Conservation (phyloP, 164 flowering plant genomes). For the Liriodendron chinense region DNA sequence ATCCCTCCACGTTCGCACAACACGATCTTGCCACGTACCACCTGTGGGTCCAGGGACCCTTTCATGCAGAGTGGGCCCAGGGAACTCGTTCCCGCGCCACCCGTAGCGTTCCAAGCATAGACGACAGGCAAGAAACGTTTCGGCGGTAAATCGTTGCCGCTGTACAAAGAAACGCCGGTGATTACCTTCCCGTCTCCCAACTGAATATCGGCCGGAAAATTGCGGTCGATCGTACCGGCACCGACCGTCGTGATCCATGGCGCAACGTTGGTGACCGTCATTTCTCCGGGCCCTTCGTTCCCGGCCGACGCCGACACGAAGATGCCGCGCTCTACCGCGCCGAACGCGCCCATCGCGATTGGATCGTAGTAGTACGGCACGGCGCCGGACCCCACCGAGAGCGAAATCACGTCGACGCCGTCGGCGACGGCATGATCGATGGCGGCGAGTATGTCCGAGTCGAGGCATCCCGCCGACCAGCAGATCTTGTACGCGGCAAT, state of each 20-base stretch:
- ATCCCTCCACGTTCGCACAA: conserved; percentile 40
- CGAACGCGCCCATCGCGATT: conserved; percentile 28
- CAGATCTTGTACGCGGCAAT: conserved; percentile 53
- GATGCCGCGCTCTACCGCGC: conserved; percentile 38
- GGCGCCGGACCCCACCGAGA: conserved; percentile 29
- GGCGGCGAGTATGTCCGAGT: conserved; percentile 50
- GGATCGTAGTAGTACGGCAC: conserved; percentile 19
- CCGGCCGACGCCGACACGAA: conserved; percentile 53
- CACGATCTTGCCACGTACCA: conserved; percentile 47
- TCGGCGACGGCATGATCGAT: conserved; percentile 50
- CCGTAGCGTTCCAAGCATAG: conserved; percentile 22
- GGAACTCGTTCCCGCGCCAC: conserved; percentile 1
- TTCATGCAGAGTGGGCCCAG: conserved; percentile 29
- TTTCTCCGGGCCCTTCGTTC: conserved; percentile 33
- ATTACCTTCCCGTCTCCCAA: conserved; percentile 33
- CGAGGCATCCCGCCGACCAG: conserved; percentile 34
- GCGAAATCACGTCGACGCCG: conserved; percentile 51
- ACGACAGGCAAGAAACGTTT: conserved; percentile 25
- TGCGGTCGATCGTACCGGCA: conserved; percentile 52
- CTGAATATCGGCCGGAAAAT: conserved; percentile 41
- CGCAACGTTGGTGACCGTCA: conserved; percentile 33
- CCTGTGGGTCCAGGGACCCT: conserved; percentile 28
- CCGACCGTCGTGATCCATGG: conserved; percentile 71
- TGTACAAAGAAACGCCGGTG: conserved; percentile 41
- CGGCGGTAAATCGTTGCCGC: conserved; percentile 21